Evolutionary conservation across 164 flowering plant species (phyloP).

Genomic region (Brasenia schreberi): DNA sequence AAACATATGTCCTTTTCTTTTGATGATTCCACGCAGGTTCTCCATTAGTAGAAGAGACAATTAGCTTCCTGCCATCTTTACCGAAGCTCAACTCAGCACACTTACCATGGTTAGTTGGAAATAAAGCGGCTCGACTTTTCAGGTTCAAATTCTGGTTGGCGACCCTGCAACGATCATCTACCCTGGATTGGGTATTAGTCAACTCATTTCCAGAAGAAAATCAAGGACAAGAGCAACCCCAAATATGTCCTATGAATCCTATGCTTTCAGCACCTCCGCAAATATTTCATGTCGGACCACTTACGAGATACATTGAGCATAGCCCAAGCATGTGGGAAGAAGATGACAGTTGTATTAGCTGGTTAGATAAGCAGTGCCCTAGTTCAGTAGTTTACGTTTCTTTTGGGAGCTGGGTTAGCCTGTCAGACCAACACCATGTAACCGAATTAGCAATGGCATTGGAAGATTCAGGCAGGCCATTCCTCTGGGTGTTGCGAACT

Average conservation of each 20-base stretch:
- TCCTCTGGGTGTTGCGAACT: conserved; percentile 51
- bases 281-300: conserved; percentile 32
- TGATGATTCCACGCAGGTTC: conserved; percentile 25
- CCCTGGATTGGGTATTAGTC: conserved; percentile 36
- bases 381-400: conserved; percentile 54
- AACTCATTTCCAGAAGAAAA: conserved; percentile 42
- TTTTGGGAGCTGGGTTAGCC: conserved; percentile 76
- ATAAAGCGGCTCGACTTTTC: conserved; percentile 18
- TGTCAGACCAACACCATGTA: conserved; percentile 36
- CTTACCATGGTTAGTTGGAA: conserved; percentile 78
- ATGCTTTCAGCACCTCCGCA: conserved; percentile 1
- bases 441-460: conserved; percentile 37
- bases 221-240: neutral
- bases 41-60: conserved; percentile 22
- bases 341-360: conserved; percentile 50
- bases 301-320: conserved; percentile 12
- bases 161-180: conserved; percentile 28
- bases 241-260: neutral
- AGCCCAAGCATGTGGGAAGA: conserved; percentile 53
- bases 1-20: too few relatives aligned
- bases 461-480: conserved; percentile 32
- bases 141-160: conserved; percentile 63
- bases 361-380: conserved; percentile 40
- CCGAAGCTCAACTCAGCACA: conserved; percentile 31
- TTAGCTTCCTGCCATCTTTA: conserved; percentile 18